phyloP scores from a whole-genome alignment of 768 basidiomycete species.

The Podaxis sp. region DNA sequence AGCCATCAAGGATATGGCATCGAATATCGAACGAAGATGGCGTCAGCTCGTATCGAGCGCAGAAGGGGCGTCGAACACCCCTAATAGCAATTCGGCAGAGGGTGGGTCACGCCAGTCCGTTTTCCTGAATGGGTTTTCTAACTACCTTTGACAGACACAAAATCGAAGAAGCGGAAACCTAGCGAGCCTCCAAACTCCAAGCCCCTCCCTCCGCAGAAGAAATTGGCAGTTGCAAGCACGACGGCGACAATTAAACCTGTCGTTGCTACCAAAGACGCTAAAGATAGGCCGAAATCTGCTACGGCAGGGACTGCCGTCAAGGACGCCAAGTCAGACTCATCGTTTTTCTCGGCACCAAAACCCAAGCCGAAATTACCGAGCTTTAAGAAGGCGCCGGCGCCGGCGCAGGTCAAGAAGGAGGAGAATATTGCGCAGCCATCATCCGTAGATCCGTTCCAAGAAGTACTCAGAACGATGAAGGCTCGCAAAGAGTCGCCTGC shows the following conservation, averaged over 20 bases:
- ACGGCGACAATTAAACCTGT: conserved; percentile 38
- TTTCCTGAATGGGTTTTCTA: conserved; percentile 14
- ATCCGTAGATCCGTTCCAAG: conserved; percentile 77
- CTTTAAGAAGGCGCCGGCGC: conserved; percentile 69
- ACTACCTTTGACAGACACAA: conserved; percentile 38
- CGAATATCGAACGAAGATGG: conserved; percentile 84
- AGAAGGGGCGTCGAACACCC: conserved; percentile 35
- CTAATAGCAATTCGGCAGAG: conserved; percentile 48
- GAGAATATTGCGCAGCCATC: conserved; percentile 74
- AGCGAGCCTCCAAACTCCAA: conserved; percentile 44
- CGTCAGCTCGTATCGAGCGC: conserved; percentile 49
- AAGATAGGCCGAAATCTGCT: conserved; percentile 27
- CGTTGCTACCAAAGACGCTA: conserved; percentile 49
- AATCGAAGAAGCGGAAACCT: conserved; percentile 73
- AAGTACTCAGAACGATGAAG: conserved; percentile 76
- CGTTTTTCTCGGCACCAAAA: conserved; percentile 86
- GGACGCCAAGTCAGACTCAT: conserved; percentile 81
- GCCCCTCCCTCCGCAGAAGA: conserved; percentile 60
- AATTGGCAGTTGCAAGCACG: conserved; percentile 47
- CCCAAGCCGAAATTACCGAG: conserved; percentile 79
- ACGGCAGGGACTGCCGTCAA: conserved; percentile 41
- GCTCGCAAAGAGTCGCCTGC: conserved; percentile 57
- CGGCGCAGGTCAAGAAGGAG: conserved; percentile 42
- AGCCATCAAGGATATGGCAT: conserved; percentile 94
- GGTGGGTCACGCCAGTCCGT: conserved; percentile 67